phyloP scores from a whole-genome alignment of 2,329 filamentous ascomycete genomes.

The Pestalotiopsis fici region DNA sequence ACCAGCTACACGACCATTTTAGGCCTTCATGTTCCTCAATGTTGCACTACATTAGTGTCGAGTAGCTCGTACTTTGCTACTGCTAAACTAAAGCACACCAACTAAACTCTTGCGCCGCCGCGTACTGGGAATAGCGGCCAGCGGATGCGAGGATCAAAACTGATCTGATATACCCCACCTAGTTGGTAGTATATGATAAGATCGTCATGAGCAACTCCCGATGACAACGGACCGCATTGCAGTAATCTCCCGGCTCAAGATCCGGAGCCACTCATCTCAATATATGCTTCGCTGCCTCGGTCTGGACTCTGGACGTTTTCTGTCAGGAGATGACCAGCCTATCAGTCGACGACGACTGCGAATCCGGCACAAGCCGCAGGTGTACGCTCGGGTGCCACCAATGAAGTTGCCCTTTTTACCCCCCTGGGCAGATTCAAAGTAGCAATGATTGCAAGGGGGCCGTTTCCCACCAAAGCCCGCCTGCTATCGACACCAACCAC shows the following conservation, averaged over 20 bases:
- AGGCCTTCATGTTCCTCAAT: background rate
- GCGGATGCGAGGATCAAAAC: background rate
- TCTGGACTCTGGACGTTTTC: background rate
- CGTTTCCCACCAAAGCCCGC: background rate
- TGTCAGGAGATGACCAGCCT: background rate
- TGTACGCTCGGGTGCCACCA: background rate
- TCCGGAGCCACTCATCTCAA: background rate
- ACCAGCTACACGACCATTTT: background rate
- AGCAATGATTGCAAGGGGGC: background rate
- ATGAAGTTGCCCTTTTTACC: background rate
- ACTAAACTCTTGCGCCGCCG: too few relatives aligned
- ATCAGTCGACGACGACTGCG: background rate
- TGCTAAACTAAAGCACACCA: too few relatives aligned
- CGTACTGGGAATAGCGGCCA: too few relatives aligned
- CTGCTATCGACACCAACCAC: too few relatives aligned
- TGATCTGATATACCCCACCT: background rate
- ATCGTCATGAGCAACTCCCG: background rate
- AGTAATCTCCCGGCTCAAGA: background rate
- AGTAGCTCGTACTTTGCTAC: too few relatives aligned
- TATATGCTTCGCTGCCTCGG: background rate
- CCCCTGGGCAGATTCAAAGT: background rate
- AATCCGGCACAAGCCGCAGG: background rate
- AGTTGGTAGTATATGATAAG: background rate
- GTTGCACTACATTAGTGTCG: background rate
- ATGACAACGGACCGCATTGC: background rate